A percentile compares a stretch with the other conserved stretches of the same genome.
These are phyloP conservation scores for Aspergillus chevalieri DNA, from an alignment of 2,329 filamentous ascomycete species.

Conservation along the genomic window DNA sequence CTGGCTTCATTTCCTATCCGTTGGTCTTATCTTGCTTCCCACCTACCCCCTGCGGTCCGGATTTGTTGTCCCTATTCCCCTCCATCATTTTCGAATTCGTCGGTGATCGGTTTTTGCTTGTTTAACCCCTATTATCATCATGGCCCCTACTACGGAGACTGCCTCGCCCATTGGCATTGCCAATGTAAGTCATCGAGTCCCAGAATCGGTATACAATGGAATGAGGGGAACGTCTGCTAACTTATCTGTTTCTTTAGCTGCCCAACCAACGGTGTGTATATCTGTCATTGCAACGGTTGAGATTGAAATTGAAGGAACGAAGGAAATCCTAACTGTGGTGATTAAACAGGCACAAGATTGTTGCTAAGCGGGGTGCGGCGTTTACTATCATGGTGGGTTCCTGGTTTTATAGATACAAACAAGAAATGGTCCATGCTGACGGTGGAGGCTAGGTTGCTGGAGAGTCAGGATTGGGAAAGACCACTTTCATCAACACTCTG, in stretches of 20 bases:
- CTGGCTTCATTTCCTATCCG: background rate
- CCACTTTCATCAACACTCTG: slow-evolving; percentile 99
- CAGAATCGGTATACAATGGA: background rate
- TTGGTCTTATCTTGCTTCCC: background rate
- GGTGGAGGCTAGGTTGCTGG: slow-evolving; percentile 69
- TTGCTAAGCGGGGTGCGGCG: slow-evolving; percentile 80
- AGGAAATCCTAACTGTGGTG: slow-evolving; percentile 18
- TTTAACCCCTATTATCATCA: slow-evolving; percentile 30
- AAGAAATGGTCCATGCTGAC: slow-evolving; percentile 19
- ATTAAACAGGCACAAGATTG: slow-evolving; percentile 59
- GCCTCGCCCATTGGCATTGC: slow-evolving; percentile 66
- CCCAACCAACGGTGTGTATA: slow-evolving; percentile 62
- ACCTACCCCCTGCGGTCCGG: background rate
- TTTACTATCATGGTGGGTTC: slow-evolving; percentile 94
- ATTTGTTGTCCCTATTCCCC: slow-evolving; percentile 5
- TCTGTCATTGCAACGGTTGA: slow-evolving; percentile 4
- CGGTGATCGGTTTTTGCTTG: slow-evolving; percentile 10
- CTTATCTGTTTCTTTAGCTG: slow-evolving; percentile 41
- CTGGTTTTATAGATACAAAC: slow-evolving; percentile 1
- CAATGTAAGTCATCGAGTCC: slow-evolving; percentile 51
- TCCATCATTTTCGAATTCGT: slow-evolving; percentile 12
- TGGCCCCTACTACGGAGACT: slow-evolving; percentile 53
- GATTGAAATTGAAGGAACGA: slow-evolving; percentile 1
- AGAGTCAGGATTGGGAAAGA: slow-evolving; percentile 97
- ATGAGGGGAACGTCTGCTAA: slow-evolving; percentile 25